phyloP scores from a whole-genome alignment of 2,329 filamentous ascomycete species.

The Colletotrichum sp. region DNA sequence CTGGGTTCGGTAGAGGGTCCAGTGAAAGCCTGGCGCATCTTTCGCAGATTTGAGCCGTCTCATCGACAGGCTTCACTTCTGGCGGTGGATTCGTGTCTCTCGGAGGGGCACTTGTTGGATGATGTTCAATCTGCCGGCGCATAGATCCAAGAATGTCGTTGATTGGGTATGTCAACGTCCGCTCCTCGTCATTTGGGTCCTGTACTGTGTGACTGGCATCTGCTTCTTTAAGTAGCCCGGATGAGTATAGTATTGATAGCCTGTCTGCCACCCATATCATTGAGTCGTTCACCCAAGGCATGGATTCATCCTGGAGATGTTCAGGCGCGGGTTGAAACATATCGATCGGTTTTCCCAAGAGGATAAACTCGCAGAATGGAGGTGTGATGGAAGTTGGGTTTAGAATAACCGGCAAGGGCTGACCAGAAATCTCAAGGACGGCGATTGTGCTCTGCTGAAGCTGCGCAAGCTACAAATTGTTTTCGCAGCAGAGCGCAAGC shows the following conservation, averaged over 20 bases:
- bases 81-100: background rate
- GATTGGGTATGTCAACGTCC: background rate
- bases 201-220: background rate
- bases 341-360: fast-evolving
- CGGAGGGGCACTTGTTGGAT: background rate
- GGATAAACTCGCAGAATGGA: background rate
- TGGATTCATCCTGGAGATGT: background rate
- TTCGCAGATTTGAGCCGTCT: background rate
- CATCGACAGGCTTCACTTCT: background rate
- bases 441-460: background rate
- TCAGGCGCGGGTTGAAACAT: background rate
- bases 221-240: background rate
- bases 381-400: background rate
- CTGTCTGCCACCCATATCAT: background rate
- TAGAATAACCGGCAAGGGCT: background rate
- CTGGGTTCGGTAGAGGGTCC: background rate
- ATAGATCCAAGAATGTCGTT: background rate
- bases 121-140: background rate
- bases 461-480: background rate
- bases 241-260: background rate
- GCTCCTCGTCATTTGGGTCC: background rate
- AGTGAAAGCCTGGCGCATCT: background rate
- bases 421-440: background rate
- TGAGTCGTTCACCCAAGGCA: background rate
- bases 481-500: background rate